Evolutionary conservation across 768 basidiomycete genomes (phyloP).

Genomic region (Boletus eberwhitei): DNA sequence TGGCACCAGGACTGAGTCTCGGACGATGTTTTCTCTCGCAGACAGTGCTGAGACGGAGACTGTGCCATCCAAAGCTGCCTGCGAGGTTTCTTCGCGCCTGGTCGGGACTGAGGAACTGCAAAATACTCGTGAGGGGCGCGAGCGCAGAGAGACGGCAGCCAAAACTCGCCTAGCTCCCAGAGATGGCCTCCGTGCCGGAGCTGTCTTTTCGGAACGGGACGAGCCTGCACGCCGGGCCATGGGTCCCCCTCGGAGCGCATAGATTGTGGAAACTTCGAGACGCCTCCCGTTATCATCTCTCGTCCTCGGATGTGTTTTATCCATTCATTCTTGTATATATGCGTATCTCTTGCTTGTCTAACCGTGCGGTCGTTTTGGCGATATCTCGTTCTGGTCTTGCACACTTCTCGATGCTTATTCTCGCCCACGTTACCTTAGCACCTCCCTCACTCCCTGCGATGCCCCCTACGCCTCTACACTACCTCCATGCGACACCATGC

Average conservation of each 20-base stretch:
- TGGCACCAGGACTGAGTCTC: not conserved
- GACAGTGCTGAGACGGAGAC: conserved; percentile 4
- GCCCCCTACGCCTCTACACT: not conserved
- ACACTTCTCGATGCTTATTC: conserved; percentile 6
- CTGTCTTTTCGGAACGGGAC: conserved; percentile 26
- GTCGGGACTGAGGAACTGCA: conserved; percentile 5
- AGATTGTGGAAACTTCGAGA: not conserved
- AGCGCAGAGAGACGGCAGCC: conserved; percentile 21
- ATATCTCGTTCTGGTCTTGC: conserved; percentile 10
- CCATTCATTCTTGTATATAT: conserved; percentile 12
- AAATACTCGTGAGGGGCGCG: conserved; percentile 24
- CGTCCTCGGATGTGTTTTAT: not conserved
- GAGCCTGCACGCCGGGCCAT: conserved; percentile 30
- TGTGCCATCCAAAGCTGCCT: conserved; percentile 2
- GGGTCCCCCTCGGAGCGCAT: conserved; percentile 26
- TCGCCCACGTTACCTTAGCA: not conserved
- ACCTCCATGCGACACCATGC: conserved; percentile 9
- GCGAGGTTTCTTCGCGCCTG: not conserved
- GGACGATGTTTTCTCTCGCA: not conserved
- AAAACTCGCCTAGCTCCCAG: conserved; percentile 23
- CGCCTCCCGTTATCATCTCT: too few relatives aligned
- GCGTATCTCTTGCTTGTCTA: not conserved
- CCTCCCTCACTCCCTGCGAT: not conserved
- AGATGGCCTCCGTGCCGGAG: conserved; percentile 32
- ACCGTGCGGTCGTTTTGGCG: conserved; percentile 6